Evolutionary conservation across 306 rosid species (phyloP).

Genomic region (Calophaca sinica): DNA sequence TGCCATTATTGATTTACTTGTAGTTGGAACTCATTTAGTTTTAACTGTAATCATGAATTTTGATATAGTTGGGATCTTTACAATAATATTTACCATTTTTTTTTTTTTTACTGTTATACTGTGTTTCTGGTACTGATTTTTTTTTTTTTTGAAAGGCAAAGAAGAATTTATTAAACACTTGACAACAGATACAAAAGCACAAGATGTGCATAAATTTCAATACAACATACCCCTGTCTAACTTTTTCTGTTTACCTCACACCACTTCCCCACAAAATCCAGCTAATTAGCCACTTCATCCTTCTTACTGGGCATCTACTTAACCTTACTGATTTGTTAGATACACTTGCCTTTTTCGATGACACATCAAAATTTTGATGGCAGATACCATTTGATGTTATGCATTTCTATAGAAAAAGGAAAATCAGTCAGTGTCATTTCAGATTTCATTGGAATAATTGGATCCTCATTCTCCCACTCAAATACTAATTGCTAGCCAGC

Average conservation of each 20-base stretch:
- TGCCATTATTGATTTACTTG: conserved; percentile 17
- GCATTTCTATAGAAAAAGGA: conserved; percentile 31
- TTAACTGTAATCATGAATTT: background rate
- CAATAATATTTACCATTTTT: conserved; percentile 8
- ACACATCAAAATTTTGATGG: conserved; percentile 15
- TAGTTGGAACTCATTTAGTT: background rate
- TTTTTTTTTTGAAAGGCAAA: no score
- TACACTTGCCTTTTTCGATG: background rate
- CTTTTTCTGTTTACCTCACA: no score
- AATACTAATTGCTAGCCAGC: conserved; percentile 15
- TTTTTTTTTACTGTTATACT: conserved; percentile 5
- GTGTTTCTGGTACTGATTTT: conserved; percentile 14
- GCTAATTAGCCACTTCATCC: no score
- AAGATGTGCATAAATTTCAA: no score
- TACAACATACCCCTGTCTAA: no score
- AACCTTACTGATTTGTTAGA: conserved; percentile 25
- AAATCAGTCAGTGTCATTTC: conserved; percentile 24
- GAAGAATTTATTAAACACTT: no score
- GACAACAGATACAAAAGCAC: no score
- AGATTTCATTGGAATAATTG: conserved; percentile 1
- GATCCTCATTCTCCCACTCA: background rate
- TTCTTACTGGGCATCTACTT: no score
- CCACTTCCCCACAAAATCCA: no score
- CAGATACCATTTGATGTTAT: background rate
- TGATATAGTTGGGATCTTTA: background rate